Base-by-base conservation (phyloP, 2,329 filamentous ascomycete species). In the Uncinocarpus reesii region DNA sequence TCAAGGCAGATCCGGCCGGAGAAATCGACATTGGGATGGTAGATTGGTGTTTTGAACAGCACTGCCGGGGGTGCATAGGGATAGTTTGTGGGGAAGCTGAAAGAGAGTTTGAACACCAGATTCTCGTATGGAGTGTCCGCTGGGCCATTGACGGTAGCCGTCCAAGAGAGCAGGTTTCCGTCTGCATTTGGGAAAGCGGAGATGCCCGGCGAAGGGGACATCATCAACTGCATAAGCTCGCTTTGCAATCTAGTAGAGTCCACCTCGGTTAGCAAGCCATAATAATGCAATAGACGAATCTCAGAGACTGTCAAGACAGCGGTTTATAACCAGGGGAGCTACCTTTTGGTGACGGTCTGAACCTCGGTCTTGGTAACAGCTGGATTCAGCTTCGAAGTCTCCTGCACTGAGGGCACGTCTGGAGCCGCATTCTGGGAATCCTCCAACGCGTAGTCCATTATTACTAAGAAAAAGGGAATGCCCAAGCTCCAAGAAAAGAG, bases 21-120 rank as follows among this genome's bases (percentile, higher is more conserved):
- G 72, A 98, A 95, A 71, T 98, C 92, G 58, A 98, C 86, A 60
- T 98, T 98, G 47, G 92, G 92, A 68, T 98, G 92, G 75, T 96
- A 98, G 70, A 98, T 95, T 31, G 92, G 92, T 5, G 93, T 98
- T 74, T 89, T 94, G 80, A 95, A 98, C 51, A 95, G 77, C 15
- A 98, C 92, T 2, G 84, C 87, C 0, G 92, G 92, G 18, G 92
- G 80, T 1, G 83, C 79, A 66, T 95, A 95, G 7, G 92, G 92
- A 65, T 98, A 98, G 71, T 90, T 95, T 59, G 78, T 74, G 7
- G 90, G 88, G 69, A 96, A 98, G 41, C 80, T 76, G 65, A 98
- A 90, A 57, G 81, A 84, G 57, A 98, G 84, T 74, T 95, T 96
- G 71, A 98, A 84, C 41, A 80, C 86, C 47, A 96, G 78, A 56